Evolutionary conservation across 345 rosid genomes (phyloP), one percentile per base, ranked within the genome.

Genomic region (Durio zibethinus): DNA sequence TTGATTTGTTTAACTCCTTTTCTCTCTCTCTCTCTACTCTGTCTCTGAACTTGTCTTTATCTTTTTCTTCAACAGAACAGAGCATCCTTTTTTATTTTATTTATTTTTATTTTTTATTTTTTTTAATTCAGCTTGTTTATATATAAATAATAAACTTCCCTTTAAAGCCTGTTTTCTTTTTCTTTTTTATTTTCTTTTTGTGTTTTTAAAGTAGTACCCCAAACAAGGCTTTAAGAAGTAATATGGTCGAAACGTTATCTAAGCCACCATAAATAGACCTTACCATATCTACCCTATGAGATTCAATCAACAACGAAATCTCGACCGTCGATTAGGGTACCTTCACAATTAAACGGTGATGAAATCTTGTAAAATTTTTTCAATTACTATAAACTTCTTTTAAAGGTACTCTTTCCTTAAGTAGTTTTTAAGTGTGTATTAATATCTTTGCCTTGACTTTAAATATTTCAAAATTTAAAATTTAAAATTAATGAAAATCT

Each of bases 31-130:
- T 11, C 21, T 75, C 29, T 62, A 72, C 82, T 72, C 76, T 81
- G 74, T 69, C 82, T 72, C 76, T 81, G 74, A 64, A 72, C 76
- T 72, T 80, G 83, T 83, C 84, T 80, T 74, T 76, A 60, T 79
- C 82, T 73, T 79, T 82, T 77, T 21, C 59, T 67, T 78, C 45
- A 60, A 62, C 76, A 61, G 59, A 73, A 70, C 83, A 71, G 59
- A 69, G 61, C 67, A 71, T 43, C 31, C 56, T 23, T 70, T 63
- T 75, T 50, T 70, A 56, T 57, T 38, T 70, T 8, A 78, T 76
- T 43, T 61, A 10, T 10, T 52, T 23, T 63, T 68, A 5, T 59
- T 48, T 23, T 60, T 33, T 15, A 20, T 1, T 31, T 23, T 71
- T 71, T 14, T 5, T 70, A 70, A 25, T 43, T 25, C 20, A 18